phyloP scores from a whole-genome alignment of 2,329 filamentous ascomycete species.

The Cercospora sojina region DNA sequence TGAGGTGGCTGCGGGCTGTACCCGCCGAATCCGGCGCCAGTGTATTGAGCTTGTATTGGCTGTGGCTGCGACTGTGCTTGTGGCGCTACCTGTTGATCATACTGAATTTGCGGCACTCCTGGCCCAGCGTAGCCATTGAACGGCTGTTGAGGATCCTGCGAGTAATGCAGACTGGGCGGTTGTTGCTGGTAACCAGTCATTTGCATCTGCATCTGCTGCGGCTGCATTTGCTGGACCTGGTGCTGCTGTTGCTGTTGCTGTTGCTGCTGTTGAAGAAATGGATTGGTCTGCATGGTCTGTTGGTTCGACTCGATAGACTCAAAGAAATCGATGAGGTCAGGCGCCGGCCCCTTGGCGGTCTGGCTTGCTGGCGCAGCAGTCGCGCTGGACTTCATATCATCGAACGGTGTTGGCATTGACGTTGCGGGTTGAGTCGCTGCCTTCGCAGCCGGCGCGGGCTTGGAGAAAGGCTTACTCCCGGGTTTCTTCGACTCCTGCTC shows the following conservation, averaged over 20 bases:
- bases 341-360: constrained; percentile 61
- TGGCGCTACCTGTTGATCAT: constrained; percentile 35
- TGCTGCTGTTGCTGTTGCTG: constrained; percentile 28
- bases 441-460: constrained; percentile 39
- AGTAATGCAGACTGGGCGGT: constrained; percentile 24
- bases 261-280: constrained; percentile 28
- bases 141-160: constrained; percentile 23
- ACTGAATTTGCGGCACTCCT: constrained; percentile 39
- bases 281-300: constrained; percentile 54
- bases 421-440: constrained; percentile 43
- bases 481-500: constrained; percentile 72
- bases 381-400: constrained; percentile 27
- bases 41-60: constrained; percentile 60
- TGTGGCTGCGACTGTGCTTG: constrained; percentile 37
- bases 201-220: constrained; percentile 25
- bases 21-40: constrained; percentile 80
- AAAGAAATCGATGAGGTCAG: constrained; percentile 91
- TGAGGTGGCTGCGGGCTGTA: constrained; percentile 69
- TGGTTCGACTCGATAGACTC: constrained; percentile 90
- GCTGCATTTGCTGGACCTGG: constrained; percentile 29
- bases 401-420: constrained; percentile 29
- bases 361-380: constrained; percentile 25
- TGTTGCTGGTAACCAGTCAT: constrained; percentile 49
- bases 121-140: constrained; percentile 30
- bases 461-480: constrained; percentile 41